These are phyloP conservation scores for Fagopyrum homotropicum DNA, from an alignment of 148 eudicot species.

Conservation along the genomic window DNA sequence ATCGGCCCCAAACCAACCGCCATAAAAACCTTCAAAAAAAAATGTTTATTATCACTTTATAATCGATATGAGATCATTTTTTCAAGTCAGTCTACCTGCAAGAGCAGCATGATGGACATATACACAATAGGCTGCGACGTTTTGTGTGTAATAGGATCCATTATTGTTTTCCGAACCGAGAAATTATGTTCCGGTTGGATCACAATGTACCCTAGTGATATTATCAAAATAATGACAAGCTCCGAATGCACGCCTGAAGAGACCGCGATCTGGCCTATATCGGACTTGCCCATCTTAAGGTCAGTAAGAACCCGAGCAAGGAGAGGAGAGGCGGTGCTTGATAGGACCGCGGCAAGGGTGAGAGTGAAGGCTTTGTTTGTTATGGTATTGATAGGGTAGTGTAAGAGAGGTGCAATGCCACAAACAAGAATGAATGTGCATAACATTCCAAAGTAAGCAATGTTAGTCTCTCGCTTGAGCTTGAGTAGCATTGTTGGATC, in stretches of 20 bases:
- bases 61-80: no score
- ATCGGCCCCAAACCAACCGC: slow-evolving; percentile 46
- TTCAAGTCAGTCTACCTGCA: slow-evolving; percentile 20
- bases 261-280: slow-evolving; percentile 68
- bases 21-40: slow-evolving; percentile 6
- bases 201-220: slow-evolving; percentile 47
- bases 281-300: slow-evolving; percentile 79
- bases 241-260: slow-evolving; percentile 66
- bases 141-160: slow-evolving; percentile 15
- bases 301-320: slow-evolving; percentile 72
- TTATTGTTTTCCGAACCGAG: slow-evolving; percentile 9
- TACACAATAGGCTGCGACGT: slow-evolving; percentile 5
- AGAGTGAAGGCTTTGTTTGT: slow-evolving; percentile 28
- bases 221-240: slow-evolving; percentile 41
- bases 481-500: slow-evolving; percentile 45
- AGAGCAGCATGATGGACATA: slow-evolving; percentile 24
- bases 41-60: no score
- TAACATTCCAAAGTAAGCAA: slow-evolving; percentile 55
- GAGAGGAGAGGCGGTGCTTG: slow-evolving; percentile 74
- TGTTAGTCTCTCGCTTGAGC: slow-evolving; percentile 46
- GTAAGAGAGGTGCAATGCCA: slow-evolving; percentile 30
- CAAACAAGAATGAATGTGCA: slow-evolving; percentile 48
- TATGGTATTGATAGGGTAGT: slow-evolving; percentile 8
- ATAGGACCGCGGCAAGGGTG: slow-evolving; percentile 46
- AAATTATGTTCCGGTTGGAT: slow-evolving; percentile 28